Evolutionary conservation across 2,329 filamentous ascomycete species (phyloP).

Genomic region (Pseudogymnoascus sp.): DNA sequence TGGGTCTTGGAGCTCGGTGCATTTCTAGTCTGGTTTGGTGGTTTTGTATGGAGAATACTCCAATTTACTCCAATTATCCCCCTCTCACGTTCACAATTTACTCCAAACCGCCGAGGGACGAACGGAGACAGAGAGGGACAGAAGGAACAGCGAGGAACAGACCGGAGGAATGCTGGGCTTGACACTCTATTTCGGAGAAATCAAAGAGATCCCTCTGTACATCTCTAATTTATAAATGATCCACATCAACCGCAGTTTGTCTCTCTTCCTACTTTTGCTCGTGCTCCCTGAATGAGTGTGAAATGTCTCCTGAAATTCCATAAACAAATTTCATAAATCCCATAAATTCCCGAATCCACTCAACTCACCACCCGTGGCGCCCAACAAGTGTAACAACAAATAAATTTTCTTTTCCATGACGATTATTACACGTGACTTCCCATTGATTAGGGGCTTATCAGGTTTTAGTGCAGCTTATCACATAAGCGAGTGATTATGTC

Average conservation of each 20-base stretch:
- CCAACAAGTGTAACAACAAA: background rate
- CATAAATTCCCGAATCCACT: background rate
- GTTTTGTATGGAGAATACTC: background rate
- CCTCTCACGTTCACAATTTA: background rate
- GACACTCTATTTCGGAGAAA: background rate
- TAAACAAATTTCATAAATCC: background rate
- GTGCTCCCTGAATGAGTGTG: background rate
- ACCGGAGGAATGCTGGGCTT: too few relatives aligned
- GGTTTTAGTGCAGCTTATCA: background rate
- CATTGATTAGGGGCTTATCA: background rate
- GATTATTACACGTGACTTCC: background rate
- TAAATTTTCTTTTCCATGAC: background rate
- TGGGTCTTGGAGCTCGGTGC: background rate
- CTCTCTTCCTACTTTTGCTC: background rate
- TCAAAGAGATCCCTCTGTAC: background rate
- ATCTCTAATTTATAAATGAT: background rate
- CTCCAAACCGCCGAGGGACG: background rate
- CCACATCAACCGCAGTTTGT: background rate
- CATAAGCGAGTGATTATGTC: background rate
- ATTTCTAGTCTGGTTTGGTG: background rate
- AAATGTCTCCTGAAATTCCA: background rate
- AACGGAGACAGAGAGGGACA: background rate
- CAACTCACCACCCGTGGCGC: background rate
- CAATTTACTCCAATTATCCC: slow-evolving; percentile 1
- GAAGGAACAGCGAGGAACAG: background rate